phyloP scores from a whole-genome alignment of 345 rosid species.

The Mallotus nudiflorus region DNA sequence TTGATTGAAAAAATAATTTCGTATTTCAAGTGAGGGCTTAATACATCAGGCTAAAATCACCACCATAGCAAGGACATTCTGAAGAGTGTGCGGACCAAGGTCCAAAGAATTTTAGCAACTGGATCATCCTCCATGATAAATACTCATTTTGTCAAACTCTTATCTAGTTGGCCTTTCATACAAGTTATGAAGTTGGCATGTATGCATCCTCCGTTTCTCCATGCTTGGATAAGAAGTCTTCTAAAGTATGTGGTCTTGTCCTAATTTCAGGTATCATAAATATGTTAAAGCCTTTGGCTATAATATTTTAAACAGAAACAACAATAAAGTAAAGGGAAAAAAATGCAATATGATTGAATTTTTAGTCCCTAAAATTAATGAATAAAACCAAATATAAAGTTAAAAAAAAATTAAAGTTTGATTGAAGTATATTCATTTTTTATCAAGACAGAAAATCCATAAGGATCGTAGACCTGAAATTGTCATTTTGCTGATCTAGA shows the following conservation, averaged over 20 bases:
- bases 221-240: slow-evolving; percentile 27
- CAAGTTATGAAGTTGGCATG: slow-evolving; percentile 16
- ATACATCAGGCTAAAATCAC: slow-evolving; percentile 42
- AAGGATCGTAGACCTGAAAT: slow-evolving; percentile 3
- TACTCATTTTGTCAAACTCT: slow-evolving; percentile 20
- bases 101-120: slow-evolving; percentile 69
- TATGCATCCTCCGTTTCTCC: slow-evolving; percentile 29
- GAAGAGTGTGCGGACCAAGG: slow-evolving; percentile 53
- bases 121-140: slow-evolving; percentile 64
- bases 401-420: slow-evolving; percentile 4
- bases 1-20: slow-evolving; percentile 15
- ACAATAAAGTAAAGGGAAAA: slow-evolving; percentile 1
- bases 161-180: slow-evolving; percentile 24
- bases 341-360: slow-evolving; percentile 7
- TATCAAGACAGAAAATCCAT: background rate
- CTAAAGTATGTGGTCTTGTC: slow-evolving; percentile 42
- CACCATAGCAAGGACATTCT: slow-evolving; percentile 61
- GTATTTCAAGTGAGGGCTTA: slow-evolving; percentile 4
- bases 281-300: slow-evolving; percentile 9
- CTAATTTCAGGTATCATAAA: slow-evolving; percentile 26
- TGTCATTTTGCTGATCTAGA: background rate
- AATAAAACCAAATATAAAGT: too few species aligned
- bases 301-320: slow-evolving; percentile 3
- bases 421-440: slow-evolving; percentile 11
- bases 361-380: slow-evolving; percentile 5